Conservation (phyloP, 192 early-diverging fungal genomes). For the Umbelopsis vinacea region DNA sequence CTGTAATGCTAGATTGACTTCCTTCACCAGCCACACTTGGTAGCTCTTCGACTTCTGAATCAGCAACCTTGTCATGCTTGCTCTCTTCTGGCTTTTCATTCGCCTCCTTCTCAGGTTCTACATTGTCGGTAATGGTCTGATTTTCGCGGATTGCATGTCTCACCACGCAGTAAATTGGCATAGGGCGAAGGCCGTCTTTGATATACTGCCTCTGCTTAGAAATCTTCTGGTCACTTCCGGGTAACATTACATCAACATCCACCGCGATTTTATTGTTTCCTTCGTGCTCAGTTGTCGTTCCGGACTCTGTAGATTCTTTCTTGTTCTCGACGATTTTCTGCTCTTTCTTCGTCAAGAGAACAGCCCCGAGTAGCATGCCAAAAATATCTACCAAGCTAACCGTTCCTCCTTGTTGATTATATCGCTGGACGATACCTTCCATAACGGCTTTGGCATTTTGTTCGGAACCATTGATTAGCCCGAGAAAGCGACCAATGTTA, state of each 20-base stretch:
- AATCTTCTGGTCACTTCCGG: slow-evolving; percentile 51
- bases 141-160: slow-evolving; percentile 58
- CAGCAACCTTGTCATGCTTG: slow-evolving; percentile 22
- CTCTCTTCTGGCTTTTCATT: slow-evolving; percentile 22
- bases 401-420: slow-evolving; percentile 30
- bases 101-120: neutral
- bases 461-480: slow-evolving; percentile 13
- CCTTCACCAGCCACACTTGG: neutral
- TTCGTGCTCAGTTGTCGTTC: slow-evolving; percentile 36
- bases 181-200: slow-evolving; percentile 62
- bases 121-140: neutral
- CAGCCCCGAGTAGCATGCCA: slow-evolving; percentile 52
- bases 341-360: slow-evolving; percentile 47
- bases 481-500: slow-evolving; percentile 43
- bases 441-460: slow-evolving; percentile 26
- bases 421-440: slow-evolving; percentile 38
- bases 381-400: slow-evolving; percentile 62
- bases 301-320: neutral
- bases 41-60: slow-evolving; percentile 37
- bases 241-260: slow-evolving; percentile 24
- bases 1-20: neutral
- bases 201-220: slow-evolving; percentile 55
- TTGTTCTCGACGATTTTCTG: neutral
- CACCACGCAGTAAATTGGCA: slow-evolving; percentile 82
- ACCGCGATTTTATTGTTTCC: slow-evolving; percentile 21